These are phyloP conservation scores for Candida freyschussii DNA, from an alignment of 1,139 yeast genomes.

Conservation along the genomic window DNA sequence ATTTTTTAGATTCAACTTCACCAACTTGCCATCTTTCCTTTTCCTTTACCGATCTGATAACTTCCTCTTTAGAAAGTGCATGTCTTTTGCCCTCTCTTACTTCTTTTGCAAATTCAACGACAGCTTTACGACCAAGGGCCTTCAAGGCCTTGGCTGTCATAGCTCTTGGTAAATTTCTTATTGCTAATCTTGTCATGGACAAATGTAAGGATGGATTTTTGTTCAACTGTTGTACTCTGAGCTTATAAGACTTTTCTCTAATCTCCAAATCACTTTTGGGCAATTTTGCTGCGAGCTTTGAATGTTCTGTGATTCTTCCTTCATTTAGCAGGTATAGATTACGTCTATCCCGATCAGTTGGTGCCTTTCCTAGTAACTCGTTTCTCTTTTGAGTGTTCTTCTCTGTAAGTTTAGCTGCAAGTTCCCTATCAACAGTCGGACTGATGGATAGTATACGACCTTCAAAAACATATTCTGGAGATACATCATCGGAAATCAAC, in stretches of 20 bases:
- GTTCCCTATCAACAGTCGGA: conserved; percentile 80
- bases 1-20: conserved; percentile 51
- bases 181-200: conserved; percentile 88
- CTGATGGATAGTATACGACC: conserved; percentile 85
- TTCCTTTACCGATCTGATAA: conserved; percentile 68
- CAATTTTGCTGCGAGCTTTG: conserved; percentile 69
- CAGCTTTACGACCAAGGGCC: conserved; percentile 90
- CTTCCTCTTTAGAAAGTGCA: conserved; percentile 85
- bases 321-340: conserved; percentile 83
- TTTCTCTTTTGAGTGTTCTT: conserved; percentile 69
- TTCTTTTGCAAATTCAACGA: conserved; percentile 93
- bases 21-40: conserved; percentile 41
- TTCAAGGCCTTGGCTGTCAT: conserved; percentile 85
- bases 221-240: conserved; percentile 85
- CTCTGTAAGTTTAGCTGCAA: conserved; percentile 75
- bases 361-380: conserved; percentile 74
- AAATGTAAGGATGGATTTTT: conserved; percentile 88
- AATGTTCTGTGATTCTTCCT: conserved; percentile 81
- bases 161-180: conserved; percentile 89
- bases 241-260: conserved; percentile 80
- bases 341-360: conserved; percentile 77
- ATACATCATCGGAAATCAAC: conserved; percentile 86
- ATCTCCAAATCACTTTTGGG: conserved; percentile 75
- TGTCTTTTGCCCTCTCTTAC: conserved; percentile 73
- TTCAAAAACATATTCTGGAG: conserved; percentile 83